phyloP scores from a whole-genome alignment of 1,284 basidiomycete species.

The Leccinum olivaceoglutinosum region DNA sequence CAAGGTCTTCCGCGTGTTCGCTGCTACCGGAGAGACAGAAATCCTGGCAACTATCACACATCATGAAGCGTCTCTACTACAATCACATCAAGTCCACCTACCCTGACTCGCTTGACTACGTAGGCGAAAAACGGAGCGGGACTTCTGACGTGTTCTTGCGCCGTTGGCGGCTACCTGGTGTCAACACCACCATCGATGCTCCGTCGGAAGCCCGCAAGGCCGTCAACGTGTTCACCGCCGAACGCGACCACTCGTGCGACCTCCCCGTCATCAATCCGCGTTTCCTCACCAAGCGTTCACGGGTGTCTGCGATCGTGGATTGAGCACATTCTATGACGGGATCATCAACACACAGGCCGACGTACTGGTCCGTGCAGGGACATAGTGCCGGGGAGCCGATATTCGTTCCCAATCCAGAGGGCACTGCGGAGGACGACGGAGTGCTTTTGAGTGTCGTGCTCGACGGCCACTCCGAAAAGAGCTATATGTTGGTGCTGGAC shows the following conservation, averaged over 20 bases:
- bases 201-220: constrained; percentile 19
- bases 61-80: constrained; percentile 26
- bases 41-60: constrained; percentile 32
- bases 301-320: constrained; percentile 25
- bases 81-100: constrained; percentile 24
- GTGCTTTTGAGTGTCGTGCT: constrained; percentile 34
- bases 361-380: constrained; percentile 28
- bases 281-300: constrained; percentile 28
- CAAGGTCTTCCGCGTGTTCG: constrained; percentile 31
- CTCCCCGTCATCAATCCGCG: constrained; percentile 31
- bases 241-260: constrained; percentile 28
- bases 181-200: constrained; percentile 16
- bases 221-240: constrained; percentile 18
- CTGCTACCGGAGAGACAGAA: constrained; percentile 27
- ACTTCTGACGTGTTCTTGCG: constrained; percentile 22
- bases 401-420: constrained; percentile 29
- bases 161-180: constrained; percentile 22
- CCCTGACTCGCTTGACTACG: constrained; percentile 27
- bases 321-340: constrained; percentile 31
- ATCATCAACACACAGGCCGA: constrained; percentile 24
- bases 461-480: constrained; percentile 28
- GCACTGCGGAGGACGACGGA: constrained; percentile 32
- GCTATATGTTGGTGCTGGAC: constrained; percentile 32
- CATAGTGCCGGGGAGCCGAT: constrained; percentile 34
- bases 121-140: constrained; percentile 17